Evolutionary conservation across 1,284 basidiomycete species (phyloP).

Genomic region (Microbotryum intermedium): DNA sequence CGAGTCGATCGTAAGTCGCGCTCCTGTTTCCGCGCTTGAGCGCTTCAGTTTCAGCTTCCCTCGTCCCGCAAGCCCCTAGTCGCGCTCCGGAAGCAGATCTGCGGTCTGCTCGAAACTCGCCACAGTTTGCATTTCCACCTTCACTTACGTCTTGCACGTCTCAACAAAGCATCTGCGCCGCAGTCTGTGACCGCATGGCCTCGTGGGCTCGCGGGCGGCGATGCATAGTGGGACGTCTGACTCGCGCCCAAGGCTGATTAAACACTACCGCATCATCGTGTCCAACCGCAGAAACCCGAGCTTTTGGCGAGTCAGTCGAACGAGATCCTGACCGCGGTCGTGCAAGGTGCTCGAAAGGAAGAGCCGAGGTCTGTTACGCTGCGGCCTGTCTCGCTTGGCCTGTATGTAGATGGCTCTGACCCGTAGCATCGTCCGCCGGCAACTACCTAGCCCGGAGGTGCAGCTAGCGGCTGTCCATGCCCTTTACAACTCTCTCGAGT

Average conservation of each 20-base stretch:
- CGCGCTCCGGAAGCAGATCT: not conserved
- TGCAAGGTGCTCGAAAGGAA: conserved; percentile 94
- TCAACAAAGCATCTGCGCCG: too few species aligned
- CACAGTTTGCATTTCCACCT: not conserved
- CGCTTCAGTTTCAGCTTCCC: not conserved
- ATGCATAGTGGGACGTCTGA: not conserved
- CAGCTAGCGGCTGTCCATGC: conserved; percentile 92
- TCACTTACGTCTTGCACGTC: too few species aligned
- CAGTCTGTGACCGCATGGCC: too few species aligned
- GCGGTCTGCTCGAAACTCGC: not conserved
- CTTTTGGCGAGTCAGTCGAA: conserved; percentile 82
- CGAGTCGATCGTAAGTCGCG: conserved; percentile 73
- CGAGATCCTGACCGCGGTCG: conserved; percentile 96
- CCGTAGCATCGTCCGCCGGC: not conserved
- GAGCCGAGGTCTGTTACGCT: conserved; percentile 49
- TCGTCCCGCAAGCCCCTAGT: conserved; percentile 3
- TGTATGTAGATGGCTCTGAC: not conserved
- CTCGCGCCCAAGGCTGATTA: not conserved
- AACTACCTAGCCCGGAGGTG: conserved; percentile 62
- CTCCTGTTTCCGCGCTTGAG: too few species aligned
- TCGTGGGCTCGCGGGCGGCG: not conserved
- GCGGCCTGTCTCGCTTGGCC: not conserved
- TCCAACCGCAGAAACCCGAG: conserved; percentile 64
- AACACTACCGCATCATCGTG: not conserved
- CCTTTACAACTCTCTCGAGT: conserved; percentile 91